phyloP scores from a whole-genome alignment of 129 eudicot species.

The Scalesia atractyloides region DNA sequence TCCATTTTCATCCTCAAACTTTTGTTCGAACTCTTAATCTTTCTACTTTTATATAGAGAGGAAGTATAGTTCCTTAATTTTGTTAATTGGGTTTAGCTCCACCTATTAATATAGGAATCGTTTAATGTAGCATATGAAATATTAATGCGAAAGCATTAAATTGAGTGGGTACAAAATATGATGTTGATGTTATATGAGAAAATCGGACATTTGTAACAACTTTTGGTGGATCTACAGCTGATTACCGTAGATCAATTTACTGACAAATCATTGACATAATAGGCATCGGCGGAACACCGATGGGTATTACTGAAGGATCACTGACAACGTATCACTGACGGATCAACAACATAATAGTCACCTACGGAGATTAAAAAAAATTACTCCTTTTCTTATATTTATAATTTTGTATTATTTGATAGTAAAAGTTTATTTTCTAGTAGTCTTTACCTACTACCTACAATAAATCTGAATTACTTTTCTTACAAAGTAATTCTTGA shows the following conservation, averaged over 20 bases:
- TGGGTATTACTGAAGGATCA: no score
- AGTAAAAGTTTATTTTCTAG: no score
- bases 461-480: background rate
- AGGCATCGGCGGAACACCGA: no score
- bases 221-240: background rate
- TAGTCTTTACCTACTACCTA: no score
- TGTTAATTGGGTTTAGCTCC: conserved; percentile 25
- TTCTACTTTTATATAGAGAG: conserved; percentile 29
- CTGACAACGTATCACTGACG: no score
- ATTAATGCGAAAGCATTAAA: conserved; percentile 14
- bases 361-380: no score
- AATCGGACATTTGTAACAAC: background rate
- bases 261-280: no score
- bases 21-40: conserved; percentile 14
- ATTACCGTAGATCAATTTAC: no score
- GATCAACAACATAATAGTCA: no score
- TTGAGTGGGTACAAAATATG: background rate
- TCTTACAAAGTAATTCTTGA: background rate
- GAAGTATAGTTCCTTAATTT: background rate
- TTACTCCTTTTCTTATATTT: no score
- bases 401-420: no score
- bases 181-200: background rate
- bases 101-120: conserved; percentile 7
- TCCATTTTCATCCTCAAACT: conserved; percentile 33
- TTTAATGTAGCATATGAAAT: background rate